Conservation (phyloP, 2,329 filamentous ascomycete species). For the Trichoderma semiorbis region DNA sequence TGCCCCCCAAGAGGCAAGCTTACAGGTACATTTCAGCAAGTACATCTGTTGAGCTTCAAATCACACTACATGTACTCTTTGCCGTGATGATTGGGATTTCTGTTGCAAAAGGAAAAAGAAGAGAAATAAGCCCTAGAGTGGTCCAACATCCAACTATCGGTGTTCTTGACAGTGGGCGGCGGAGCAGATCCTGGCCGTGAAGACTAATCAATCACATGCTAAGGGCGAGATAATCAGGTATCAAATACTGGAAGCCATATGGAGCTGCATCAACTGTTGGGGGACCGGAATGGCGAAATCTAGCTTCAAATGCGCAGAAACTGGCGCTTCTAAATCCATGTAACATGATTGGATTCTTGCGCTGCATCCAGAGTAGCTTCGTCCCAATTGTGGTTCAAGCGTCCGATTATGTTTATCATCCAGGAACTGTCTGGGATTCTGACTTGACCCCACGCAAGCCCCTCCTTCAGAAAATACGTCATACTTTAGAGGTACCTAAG, state of each 20-base stretch:
- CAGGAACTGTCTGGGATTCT: neutral
- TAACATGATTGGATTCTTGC: neutral
- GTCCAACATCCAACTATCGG: neutral
- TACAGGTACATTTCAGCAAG: neutral
- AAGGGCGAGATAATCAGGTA: neutral
- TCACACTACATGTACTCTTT: neutral
- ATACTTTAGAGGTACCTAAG: neutral
- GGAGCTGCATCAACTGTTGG: neutral
- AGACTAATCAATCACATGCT: neutral
- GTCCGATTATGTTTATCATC: neutral
- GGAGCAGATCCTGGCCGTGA: neutral
- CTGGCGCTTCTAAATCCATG: neutral
- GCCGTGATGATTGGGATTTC: neutral
- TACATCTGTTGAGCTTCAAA: neutral
- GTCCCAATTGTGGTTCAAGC: neutral
- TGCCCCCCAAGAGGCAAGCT: neutral
- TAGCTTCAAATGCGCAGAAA: neutral
- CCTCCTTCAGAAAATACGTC: neutral
- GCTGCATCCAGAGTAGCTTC: neutral
- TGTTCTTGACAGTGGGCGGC: neutral
- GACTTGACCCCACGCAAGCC: neutral
- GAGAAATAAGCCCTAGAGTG: conserved; percentile 1
- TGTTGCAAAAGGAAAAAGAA: neutral
- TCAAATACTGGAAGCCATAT: neutral
- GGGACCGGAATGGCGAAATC: neutral